Evolutionary conservation across 495 filamentous ascomycete species (phyloP).

Genomic region (Barbatosphaeria neglecta): DNA sequence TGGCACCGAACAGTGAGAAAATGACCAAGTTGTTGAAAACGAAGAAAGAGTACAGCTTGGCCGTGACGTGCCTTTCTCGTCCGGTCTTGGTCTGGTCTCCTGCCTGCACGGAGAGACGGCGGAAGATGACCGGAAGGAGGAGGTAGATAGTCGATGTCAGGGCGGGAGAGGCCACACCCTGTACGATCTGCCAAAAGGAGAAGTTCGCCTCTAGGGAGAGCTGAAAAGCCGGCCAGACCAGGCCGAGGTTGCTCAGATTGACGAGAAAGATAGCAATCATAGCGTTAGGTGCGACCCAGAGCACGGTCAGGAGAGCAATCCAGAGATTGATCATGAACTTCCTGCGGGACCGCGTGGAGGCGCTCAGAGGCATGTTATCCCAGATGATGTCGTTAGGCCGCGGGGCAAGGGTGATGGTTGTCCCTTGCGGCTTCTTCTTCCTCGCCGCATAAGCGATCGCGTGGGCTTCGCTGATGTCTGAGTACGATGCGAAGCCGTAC

Average conservation of each 20-base stretch:
- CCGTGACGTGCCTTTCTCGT: constrained; percentile 83
- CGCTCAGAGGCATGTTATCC: constrained; percentile 73
- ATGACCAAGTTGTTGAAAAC: constrained; percentile 94
- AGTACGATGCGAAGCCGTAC: constrained; percentile 90
- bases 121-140: constrained; percentile 81
- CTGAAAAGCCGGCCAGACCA: constrained; percentile 70
- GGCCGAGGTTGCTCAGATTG: constrained; percentile 66
- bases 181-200: constrained; percentile 70
- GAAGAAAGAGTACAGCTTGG: constrained; percentile 91
- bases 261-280: constrained; percentile 89
- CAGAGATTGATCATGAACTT: constrained; percentile 70
- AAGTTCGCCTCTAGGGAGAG: constrained; percentile 47
- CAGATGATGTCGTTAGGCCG: constrained; percentile 89
- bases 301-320: constrained; percentile 65
- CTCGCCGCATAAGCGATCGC: constrained; percentile 70
- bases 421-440: constrained; percentile 71
- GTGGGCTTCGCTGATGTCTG: constrained; percentile 78
- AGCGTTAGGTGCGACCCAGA: constrained; percentile 94
- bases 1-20: constrained; percentile 76
- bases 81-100: constrained; percentile 88
- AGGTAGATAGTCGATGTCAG: constrained; percentile 83
- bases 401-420: constrained; percentile 67
- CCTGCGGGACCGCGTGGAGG: constrained; percentile 54
- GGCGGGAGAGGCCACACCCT: constrained; percentile 89
- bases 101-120: constrained; percentile 60